Evolutionary conservation across 768 basidiomycete species (phyloP).

Genomic region (Boletus edulis): DNA sequence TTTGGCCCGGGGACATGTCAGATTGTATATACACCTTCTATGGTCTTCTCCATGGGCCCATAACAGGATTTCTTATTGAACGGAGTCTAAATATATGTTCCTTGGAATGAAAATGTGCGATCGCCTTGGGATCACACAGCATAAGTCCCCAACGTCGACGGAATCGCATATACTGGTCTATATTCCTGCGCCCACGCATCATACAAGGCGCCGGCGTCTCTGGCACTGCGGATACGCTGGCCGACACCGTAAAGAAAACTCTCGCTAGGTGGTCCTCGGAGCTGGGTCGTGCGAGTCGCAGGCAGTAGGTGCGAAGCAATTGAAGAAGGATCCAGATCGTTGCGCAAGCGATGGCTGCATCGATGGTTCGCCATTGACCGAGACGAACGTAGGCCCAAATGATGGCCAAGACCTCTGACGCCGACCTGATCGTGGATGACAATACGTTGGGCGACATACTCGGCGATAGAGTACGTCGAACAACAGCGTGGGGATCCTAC

Average conservation of each 20-base stretch:
- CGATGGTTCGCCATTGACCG: neutral
- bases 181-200: slow-evolving; percentile 24
- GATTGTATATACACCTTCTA: slow-evolving; percentile 30
- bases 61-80: slow-evolving; percentile 30
- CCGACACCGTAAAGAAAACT: slow-evolving; percentile 19
- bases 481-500: too few species aligned
- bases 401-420: neutral
- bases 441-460: neutral
- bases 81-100: slow-evolving; percentile 42
- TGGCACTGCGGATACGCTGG: neutral
- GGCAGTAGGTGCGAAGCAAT: neutral
- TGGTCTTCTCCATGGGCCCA: slow-evolving; percentile 42
- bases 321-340: slow-evolving; percentile 8
- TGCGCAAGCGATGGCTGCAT: neutral
- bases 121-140: slow-evolving; percentile 41
- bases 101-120: slow-evolving; percentile 14
- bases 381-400: neutral
- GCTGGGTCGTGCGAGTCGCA: slow-evolving; percentile 8
- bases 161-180: slow-evolving; percentile 14
- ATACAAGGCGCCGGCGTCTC: slow-evolving; percentile 8
- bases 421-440: neutral
- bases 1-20: neutral
- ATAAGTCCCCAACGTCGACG: slow-evolving; percentile 18
- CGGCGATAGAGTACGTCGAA: too few species aligned
- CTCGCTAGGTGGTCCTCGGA: slow-evolving; percentile 19